A percentile compares a stretch with the other conserved stretches of the same genome.
Conservation (phyloP, 768 basidiomycete genomes). For the Lentinula detonsa region DNA sequence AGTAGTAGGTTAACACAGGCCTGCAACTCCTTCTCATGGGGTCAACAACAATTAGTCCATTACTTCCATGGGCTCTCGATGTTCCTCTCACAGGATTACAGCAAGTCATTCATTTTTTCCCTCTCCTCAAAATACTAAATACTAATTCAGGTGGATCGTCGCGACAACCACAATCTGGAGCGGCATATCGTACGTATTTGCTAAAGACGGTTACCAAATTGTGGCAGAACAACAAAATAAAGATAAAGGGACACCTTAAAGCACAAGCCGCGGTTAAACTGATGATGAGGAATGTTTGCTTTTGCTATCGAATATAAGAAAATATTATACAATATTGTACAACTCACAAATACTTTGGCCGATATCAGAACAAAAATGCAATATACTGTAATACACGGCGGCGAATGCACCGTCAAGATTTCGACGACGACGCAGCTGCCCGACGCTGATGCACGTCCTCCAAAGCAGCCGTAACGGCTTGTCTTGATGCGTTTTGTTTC, state of each 20-base stretch:
- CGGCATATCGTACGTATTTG: constrained; percentile 76
- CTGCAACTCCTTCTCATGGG: constrained; percentile 93
- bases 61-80: constrained; percentile 57
- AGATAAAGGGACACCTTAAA: constrained; percentile 17
- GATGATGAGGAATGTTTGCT: not conserved
- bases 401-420: not conserved
- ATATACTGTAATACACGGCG: not conserved
- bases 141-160: constrained; percentile 63
- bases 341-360: not conserved
- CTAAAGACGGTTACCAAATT: constrained; percentile 67
- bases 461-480: constrained; percentile 58
- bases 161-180: constrained; percentile 91
- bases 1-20: constrained; percentile 76
- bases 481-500: constrained; percentile 52
- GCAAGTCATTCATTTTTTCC: constrained; percentile 39
- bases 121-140: constrained; percentile 1
- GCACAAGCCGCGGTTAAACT: not conserved
- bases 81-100: constrained; percentile 62
- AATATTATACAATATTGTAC: not conserved
- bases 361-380: not conserved
- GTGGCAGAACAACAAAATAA: constrained; percentile 27
- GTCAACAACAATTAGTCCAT: constrained; percentile 75
- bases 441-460: constrained; percentile 63
- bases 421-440: constrained; percentile 18
- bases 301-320: too few species aligned